These are phyloP conservation scores for Myxozyma neotropica DNA, from an alignment of 805 yeast species.

Conservation along the genomic window DNA sequence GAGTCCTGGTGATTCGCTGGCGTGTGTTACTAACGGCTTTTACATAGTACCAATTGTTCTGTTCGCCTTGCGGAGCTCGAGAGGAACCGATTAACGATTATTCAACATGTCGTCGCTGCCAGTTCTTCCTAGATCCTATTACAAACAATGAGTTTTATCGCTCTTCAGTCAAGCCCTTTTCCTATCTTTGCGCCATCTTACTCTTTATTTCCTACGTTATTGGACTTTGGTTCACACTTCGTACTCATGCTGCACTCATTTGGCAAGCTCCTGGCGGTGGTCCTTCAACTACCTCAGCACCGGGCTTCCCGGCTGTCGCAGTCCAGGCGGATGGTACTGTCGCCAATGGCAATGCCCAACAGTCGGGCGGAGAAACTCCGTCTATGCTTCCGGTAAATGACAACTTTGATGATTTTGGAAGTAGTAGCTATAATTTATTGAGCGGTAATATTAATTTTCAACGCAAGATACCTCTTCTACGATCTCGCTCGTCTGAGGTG, in stretches of 20 bases:
- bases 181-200: conserved; percentile 75
- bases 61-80: conserved; percentile 55
- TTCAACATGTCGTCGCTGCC: conserved; percentile 64
- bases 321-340: conserved; percentile 2
- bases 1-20: neutral
- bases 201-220: conserved; percentile 81
- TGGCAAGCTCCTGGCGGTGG: conserved; percentile 53
- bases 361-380: conserved; percentile 7
- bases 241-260: conserved; percentile 94
- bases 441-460: conserved; percentile 5
- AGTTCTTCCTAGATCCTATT: conserved; percentile 75
- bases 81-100: conserved; percentile 25
- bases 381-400: conserved; percentile 28
- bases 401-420: conserved; percentile 10
- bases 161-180: conserved; percentile 75
- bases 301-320: conserved; percentile 10
- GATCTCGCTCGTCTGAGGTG: conserved; percentile 9
- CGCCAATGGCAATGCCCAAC: neutral
- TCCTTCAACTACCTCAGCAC: conserved; percentile 19
- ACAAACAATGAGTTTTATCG: conserved; percentile 66
- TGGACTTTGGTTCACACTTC: conserved; percentile 88
- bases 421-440: neutral
- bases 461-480: conserved; percentile 25
- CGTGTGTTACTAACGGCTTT: neutral
- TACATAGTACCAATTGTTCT: conserved; percentile 61